These are phyloP conservation scores for Coriaria nepalensis DNA, from an alignment of 306 rosid species.

Conservation along the genomic window DNA sequence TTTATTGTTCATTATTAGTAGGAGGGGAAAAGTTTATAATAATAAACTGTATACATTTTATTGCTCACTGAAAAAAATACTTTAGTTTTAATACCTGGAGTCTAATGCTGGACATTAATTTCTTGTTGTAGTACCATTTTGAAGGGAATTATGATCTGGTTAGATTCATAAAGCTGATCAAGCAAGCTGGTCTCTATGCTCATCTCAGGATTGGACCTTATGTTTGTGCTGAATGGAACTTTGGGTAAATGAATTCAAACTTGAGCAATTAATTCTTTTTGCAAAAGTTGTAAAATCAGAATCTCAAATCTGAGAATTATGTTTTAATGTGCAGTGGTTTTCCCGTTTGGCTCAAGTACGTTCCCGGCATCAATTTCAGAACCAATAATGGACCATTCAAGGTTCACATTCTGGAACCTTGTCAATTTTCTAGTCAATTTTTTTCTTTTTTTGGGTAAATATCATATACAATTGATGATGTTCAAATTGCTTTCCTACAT, in stretches of 20 bases:
- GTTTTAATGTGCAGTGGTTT: conserved; percentile 53
- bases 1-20: not conserved
- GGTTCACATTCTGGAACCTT: conserved; percentile 17
- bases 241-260: conserved; percentile 53
- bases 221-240: conserved; percentile 98
- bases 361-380: conserved; percentile 84
- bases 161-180: conserved; percentile 70
- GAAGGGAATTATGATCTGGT: conserved; percentile 89
- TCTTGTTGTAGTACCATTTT: conserved; percentile 60
- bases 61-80: too few species aligned
- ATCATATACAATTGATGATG: too few species aligned
- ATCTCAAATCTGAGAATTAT: not conserved
- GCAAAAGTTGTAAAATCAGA: not conserved
- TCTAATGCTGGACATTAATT: too few species aligned
- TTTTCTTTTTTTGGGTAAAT: too few species aligned
- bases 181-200: conserved; percentile 86
- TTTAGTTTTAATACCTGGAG: too few species aligned
- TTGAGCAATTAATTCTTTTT: not conserved
- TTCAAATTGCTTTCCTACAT: too few species aligned
- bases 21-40: too few species aligned
- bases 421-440: not conserved
- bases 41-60: too few species aligned
- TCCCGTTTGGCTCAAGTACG: conserved; percentile 96
- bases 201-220: conserved; percentile 97
- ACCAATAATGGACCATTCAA: conserved; percentile 89